phyloP scores from a whole-genome alignment of 164 flowering plant species.

The Amborella trichopoda region DNA sequence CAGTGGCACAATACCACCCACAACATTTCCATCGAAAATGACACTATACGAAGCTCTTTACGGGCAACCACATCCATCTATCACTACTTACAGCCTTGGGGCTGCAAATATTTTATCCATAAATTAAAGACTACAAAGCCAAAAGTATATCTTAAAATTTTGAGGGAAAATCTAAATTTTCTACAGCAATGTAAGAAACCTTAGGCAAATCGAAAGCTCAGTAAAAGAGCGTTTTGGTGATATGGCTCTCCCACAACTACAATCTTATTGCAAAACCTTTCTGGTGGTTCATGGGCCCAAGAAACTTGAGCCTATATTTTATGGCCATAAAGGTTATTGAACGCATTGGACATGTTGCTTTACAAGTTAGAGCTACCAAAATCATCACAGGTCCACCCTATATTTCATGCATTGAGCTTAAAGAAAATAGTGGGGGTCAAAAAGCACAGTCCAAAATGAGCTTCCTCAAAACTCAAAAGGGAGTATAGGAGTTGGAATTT shows the following conservation, averaged over 20 bases:
- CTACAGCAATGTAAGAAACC: constrained; percentile 3
- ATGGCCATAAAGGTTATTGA: constrained; percentile 3
- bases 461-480: neutral
- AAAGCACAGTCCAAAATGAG: neutral
- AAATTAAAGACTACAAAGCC: neutral
- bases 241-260: neutral
- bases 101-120: neutral
- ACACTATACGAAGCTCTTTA: neutral
- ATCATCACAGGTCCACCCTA: neutral
- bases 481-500: neutral
- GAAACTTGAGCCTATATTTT: neutral
- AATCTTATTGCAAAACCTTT: neutral
- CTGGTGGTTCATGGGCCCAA: neutral
- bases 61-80: neutral
- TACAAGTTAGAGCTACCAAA: neutral
- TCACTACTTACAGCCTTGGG: neutral
- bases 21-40: neutral
- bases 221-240: constrained; percentile 1
- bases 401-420: constrained; percentile 4
- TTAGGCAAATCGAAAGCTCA: neutral
- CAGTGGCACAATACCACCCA: neutral
- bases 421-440: neutral
- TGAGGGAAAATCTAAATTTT: neutral
- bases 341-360: constrained; percentile 1
- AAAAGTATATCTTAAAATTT: neutral